phyloP scores from a whole-genome alignment of 495 filamentous ascomycete genomes.

The Articulospora tetracladia region DNA sequence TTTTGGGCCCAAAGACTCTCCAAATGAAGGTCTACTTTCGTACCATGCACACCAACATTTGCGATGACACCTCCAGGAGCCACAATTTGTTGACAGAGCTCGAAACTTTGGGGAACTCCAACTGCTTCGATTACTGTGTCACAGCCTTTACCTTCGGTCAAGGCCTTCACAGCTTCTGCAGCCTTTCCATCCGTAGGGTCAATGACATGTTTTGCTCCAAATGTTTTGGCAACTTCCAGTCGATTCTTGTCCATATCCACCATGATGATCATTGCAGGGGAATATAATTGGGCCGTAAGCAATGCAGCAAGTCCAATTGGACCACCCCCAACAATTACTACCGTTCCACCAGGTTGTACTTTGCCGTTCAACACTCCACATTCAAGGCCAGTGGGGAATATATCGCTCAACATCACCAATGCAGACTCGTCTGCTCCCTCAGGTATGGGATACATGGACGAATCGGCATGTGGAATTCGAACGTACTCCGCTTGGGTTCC shows the following conservation, averaged over 20 bases:
- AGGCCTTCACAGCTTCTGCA: slow-evolving; percentile 28
- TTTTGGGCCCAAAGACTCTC: slow-evolving; percentile 43
- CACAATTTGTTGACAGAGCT: slow-evolving; percentile 43
- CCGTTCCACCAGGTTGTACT: slow-evolving; percentile 37
- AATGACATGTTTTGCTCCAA: slow-evolving; percentile 43
- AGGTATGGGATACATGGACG: slow-evolving; percentile 36
- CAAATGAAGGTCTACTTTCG: slow-evolving; percentile 38
- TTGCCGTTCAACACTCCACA: slow-evolving; percentile 41
- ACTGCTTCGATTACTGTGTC: slow-evolving; percentile 55
- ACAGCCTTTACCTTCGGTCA: slow-evolving; percentile 42
- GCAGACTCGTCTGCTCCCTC: slow-evolving; percentile 32
- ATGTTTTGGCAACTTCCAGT: slow-evolving; percentile 34
- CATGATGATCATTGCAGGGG: slow-evolving; percentile 38
- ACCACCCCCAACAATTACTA: slow-evolving; percentile 48
- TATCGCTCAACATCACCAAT: slow-evolving; percentile 41
- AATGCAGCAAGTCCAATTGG: slow-evolving; percentile 46
- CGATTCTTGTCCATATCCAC: slow-evolving; percentile 41
- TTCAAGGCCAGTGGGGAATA: slow-evolving; percentile 47
- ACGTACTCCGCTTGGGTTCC: slow-evolving; percentile 51
- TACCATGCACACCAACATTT: slow-evolving; percentile 47
- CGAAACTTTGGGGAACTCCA: slow-evolving; percentile 43
- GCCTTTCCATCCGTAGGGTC: slow-evolving; percentile 27
- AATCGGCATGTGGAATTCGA: slow-evolving; percentile 40
- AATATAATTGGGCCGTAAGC: slow-evolving; percentile 42
- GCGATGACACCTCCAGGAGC: slow-evolving; percentile 46